A percentile compares a stretch with the other conserved stretches of the same genome.
Conservation (phyloP, 306 rosid genomes). For the Vigna trinervia region DNA sequence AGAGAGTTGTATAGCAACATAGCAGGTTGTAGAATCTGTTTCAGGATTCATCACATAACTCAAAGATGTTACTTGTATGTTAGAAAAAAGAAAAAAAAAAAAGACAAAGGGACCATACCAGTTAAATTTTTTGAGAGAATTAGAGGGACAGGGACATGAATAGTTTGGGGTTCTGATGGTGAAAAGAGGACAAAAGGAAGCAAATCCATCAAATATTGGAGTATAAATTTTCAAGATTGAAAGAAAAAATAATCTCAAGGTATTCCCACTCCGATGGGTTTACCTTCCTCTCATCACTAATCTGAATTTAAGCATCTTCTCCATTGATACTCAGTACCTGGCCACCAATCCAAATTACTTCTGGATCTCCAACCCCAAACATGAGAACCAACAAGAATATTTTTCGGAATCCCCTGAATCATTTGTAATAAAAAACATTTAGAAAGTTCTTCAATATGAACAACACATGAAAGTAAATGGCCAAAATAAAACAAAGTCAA, state of each 20-base stretch:
- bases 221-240: too few species aligned
- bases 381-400: slow-evolving; percentile 79
- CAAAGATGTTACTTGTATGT: slow-evolving; percentile 37
- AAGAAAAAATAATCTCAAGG: too few species aligned
- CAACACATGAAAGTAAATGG: slow-evolving; percentile 19
- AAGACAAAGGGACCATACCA: slow-evolving; percentile 21
- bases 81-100: neutral
- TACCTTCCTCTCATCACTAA: slow-evolving; percentile 71
- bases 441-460: slow-evolving; percentile 23
- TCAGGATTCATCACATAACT: slow-evolving; percentile 33
- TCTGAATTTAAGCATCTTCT: slow-evolving; percentile 82
- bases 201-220: too few species aligned
- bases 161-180: slow-evolving; percentile 46
- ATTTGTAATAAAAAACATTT: slow-evolving; percentile 34
- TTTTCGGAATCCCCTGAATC: slow-evolving; percentile 70
- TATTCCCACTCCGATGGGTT: neutral
- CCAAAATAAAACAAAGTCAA: neutral
- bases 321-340: slow-evolving; percentile 67
- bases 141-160: slow-evolving; percentile 34
- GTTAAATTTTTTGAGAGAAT: slow-evolving; percentile 37
- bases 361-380: slow-evolving; percentile 80
- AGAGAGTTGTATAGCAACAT: neutral
- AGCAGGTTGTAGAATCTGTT: neutral
- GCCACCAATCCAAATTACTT: slow-evolving; percentile 84
- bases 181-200: slow-evolving; percentile 56